These are phyloP conservation scores for Citrus inodora DNA, from an alignment of 345 rosid genomes.

Conservation along the genomic window DNA sequence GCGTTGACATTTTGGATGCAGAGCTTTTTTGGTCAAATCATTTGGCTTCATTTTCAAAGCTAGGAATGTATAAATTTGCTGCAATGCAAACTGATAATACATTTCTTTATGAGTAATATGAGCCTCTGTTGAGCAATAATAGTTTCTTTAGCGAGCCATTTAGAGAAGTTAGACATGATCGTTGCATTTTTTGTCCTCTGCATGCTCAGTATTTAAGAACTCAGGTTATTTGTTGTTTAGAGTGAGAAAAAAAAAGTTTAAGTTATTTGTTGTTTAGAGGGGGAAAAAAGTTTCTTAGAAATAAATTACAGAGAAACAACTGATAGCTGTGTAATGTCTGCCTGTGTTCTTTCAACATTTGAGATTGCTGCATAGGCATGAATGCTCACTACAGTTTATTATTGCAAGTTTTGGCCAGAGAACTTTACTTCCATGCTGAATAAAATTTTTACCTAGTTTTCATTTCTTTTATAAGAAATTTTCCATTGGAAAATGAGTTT, in stretches of 20 bases:
- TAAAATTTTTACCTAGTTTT: background rate
- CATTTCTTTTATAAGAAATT: background rate
- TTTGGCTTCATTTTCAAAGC: background rate
- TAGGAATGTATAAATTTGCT: background rate
- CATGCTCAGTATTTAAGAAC: background rate
- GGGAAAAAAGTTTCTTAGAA: background rate
- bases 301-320: background rate
- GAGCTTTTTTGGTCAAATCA: background rate
- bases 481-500: background rate
- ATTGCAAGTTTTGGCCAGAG: background rate
- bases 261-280: too few species aligned
- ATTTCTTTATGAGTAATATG: background rate
- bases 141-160: background rate
- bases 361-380: background rate
- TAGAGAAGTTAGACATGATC: background rate
- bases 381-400: background rate
- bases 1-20: background rate
- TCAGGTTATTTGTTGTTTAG: background rate
- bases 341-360: background rate
- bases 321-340: background rate
- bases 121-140: background rate
- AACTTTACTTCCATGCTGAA: background rate
- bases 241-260: background rate
- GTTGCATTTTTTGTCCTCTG: background rate
- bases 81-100: background rate